phyloP scores from a whole-genome alignment of 805 yeast genomes.

The Kuraishia floccosa region DNA sequence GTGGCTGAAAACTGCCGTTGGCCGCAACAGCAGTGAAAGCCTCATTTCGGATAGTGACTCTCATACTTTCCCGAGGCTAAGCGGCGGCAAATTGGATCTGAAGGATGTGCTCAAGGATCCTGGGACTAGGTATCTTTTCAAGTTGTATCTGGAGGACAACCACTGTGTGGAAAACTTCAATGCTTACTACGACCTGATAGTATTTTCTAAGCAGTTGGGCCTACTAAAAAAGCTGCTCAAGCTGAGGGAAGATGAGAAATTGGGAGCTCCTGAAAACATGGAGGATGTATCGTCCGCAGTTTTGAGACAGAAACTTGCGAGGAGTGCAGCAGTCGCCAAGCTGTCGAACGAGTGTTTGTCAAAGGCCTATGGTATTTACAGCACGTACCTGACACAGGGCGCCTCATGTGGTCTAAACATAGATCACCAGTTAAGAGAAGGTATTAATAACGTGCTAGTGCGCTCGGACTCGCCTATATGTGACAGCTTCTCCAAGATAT shows the following conservation, averaged over 20 bases:
- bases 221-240: conserved; percentile 28
- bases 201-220: conserved; percentile 34
- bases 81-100: conserved; percentile 10
- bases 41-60: not conserved
- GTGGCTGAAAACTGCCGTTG: too few relatives aligned
- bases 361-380: conserved; percentile 51
- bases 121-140: conserved; percentile 59
- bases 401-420: conserved; percentile 67
- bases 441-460: conserved; percentile 14
- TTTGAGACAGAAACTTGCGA: conserved; percentile 16
- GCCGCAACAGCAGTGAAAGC: not conserved
- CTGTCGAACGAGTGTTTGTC: conserved; percentile 47
- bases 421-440: conserved; percentile 36
- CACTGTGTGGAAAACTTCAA: conserved; percentile 70
- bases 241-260: conserved; percentile 9
- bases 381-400: conserved; percentile 51
- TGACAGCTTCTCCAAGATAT: too few relatives aligned
- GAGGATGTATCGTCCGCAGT: conserved; percentile 6
- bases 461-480: conserved; percentile 1
- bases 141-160: conserved; percentile 50
- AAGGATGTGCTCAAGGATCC: conserved; percentile 55
- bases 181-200: conserved; percentile 49
- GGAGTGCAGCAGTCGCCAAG: conserved; percentile 24
- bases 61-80: not conserved
- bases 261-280: not conserved